Evolutionary conservation across 495 filamentous ascomycete genomes (phyloP).

Genomic region (Tuber melanosporum): DNA sequence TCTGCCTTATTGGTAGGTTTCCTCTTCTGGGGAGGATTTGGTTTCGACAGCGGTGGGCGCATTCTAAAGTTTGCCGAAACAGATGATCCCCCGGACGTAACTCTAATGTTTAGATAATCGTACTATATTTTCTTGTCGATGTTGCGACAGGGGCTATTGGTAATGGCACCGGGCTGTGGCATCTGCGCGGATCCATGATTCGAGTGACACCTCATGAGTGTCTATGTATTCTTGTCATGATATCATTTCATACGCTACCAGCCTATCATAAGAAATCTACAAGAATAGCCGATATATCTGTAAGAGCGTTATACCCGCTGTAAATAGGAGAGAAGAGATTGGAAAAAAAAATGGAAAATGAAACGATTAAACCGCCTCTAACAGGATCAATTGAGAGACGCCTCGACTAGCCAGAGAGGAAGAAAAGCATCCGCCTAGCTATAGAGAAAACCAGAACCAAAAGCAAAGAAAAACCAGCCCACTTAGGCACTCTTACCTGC

Average conservation of each 20-base stretch:
- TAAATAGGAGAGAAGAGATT: not conserved
- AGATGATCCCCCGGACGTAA: not conserved
- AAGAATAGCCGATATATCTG: not conserved
- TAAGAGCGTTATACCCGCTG: not conserved
- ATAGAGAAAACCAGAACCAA: not conserved
- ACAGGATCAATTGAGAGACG: not conserved
- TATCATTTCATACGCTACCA: not conserved
- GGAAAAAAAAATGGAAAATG: not conserved
- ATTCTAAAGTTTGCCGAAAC: not conserved
- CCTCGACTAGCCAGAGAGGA: not conserved
- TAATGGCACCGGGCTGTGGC: not conserved
- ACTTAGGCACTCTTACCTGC: slow-evolving; percentile 53
- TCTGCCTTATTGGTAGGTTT: not conserved
- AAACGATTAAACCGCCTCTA: not conserved
- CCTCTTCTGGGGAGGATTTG: not conserved
- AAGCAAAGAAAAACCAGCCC: not conserved
- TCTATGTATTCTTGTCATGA: not conserved
- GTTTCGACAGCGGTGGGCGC: not conserved
- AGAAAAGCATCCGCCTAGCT: not conserved
- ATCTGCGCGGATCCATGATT: not conserved
- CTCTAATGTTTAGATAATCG: not conserved
- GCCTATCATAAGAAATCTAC: not conserved
- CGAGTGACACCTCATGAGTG: slow-evolving; percentile 5
- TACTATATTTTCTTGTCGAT: not conserved
- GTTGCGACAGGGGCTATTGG: not conserved